Evolutionary conservation across 1,284 basidiomycete genomes (phyloP).

Genomic region (Uromyces viciae-fabae): DNA sequence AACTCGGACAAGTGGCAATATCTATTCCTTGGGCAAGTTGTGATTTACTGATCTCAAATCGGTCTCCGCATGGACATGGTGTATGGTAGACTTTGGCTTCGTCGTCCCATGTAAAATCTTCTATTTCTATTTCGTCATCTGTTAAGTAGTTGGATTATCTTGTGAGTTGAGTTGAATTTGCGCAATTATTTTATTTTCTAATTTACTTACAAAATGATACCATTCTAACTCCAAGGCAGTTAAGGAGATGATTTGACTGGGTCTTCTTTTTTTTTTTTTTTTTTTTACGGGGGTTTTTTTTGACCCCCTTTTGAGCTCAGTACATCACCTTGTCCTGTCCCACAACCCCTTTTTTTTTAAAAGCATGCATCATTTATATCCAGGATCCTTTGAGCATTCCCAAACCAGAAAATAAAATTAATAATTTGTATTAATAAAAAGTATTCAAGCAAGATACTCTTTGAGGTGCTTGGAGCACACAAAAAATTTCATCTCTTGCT

Average conservation of each 20-base stretch:
- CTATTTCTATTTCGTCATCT: constrained; percentile 86
- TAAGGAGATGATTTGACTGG: constrained; percentile 60
- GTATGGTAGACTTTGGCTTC: constrained; percentile 82
- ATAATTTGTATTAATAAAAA: too few species aligned
- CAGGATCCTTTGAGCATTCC: too few species aligned
- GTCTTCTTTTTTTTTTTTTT: not conserved
- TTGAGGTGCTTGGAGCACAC: too few species aligned
- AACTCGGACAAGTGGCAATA: constrained; percentile 94
- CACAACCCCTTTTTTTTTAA: too few species aligned
- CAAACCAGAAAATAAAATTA: too few species aligned
- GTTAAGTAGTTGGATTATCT: not conserved
- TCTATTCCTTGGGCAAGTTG: constrained; percentile 90
- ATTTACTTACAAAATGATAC: not conserved
- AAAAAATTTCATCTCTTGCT: too few species aligned
- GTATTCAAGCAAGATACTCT: too few species aligned
- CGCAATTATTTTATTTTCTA: not conserved
- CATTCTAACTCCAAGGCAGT: not conserved
- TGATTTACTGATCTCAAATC: constrained; percentile 86
- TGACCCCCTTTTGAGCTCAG: too few species aligned
- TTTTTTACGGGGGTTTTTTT: too few species aligned
- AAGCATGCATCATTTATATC: too few species aligned
- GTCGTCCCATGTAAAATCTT: constrained; percentile 89
- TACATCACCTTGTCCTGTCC: too few species aligned
- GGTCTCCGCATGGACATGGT: constrained; percentile 96
- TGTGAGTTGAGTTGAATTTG: not conserved